Evolutionary conservation across 768 basidiomycete species (phyloP).

Genomic region (Russula sp.): DNA sequence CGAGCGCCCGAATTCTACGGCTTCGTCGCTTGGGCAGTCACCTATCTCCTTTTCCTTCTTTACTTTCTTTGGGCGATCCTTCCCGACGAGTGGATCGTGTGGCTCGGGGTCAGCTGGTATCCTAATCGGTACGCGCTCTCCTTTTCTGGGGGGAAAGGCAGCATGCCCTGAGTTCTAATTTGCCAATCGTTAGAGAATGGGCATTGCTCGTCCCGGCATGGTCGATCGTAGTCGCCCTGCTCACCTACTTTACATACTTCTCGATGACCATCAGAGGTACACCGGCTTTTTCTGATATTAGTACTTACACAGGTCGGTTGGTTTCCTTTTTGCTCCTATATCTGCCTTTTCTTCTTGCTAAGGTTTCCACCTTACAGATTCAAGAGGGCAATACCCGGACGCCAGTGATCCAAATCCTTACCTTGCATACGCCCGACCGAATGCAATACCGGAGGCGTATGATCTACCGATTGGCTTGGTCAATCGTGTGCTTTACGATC

Average conservation of each 20-base stretch:
- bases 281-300: constrained; percentile 64
- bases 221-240: constrained; percentile 62
- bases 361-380: constrained; percentile 44
- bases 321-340: constrained; percentile 26
- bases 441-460: constrained; percentile 62
- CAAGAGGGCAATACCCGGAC: constrained; percentile 51
- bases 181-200: constrained; percentile 65
- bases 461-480: constrained; percentile 82
- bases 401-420: constrained; percentile 44
- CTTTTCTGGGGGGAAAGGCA: neutral
- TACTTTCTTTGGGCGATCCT: constrained; percentile 80
- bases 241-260: constrained; percentile 76
- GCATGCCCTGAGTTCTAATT: neutral
- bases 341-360: neutral
- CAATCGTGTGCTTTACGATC: constrained; percentile 63
- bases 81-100: constrained; percentile 65
- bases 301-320: constrained; percentile 66
- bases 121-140: constrained; percentile 61
- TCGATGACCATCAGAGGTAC: constrained; percentile 69
- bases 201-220: constrained; percentile 77
- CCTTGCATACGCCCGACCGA: constrained; percentile 44
- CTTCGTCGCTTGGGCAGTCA: constrained; percentile 83
- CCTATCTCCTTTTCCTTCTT: constrained; percentile 63
- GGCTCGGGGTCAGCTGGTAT: constrained; percentile 77
- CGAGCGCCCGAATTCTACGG: constrained; percentile 85